Evolutionary conservation across 129 eudicot species (phyloP), one percentile per base, ranked within the genome.

Genomic region (Kitagawia praeruptora): DNA sequence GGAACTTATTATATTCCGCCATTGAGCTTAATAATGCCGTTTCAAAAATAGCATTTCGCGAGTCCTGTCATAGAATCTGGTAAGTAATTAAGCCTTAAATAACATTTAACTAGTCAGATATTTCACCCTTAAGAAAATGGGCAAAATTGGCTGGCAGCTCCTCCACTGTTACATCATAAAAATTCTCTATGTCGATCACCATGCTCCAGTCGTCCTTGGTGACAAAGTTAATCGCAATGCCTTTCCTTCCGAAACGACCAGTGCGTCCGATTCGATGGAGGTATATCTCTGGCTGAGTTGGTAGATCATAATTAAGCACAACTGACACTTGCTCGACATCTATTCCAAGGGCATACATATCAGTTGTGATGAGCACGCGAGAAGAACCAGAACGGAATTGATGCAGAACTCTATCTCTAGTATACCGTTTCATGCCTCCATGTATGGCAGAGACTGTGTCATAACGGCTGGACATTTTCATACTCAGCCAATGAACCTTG

Each of bases 61-160:
- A 44, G 2, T 44, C 12, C 47, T 44, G 12, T 44, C 8, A 8
- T 40, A 40, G 47, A 44, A 49, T 49, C 23, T 15, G 54, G 54
- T 15, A 49, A 49, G 14, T 9, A 47, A 47, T 12, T 15, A 34
- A 34, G 37, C 53, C 53, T 15, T 51, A 51, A 4, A 3, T 51
- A 5, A 19, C 23, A 49, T 5, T 45, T 53, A 53, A 53, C 58
- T 4, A 16, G 58, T 51, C 21, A 14, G 2, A 49, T 14, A 49
- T 49, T 49, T 21, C 56, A 51, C 58, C 58, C 58, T 51, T 16
- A 16, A 51, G 58, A 51, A 51, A 21, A 76, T 83, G 83, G 7
- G 86, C 86, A 40, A 83, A 83, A 53, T 83, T 80, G 18, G 86
- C 83, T 13, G 86, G 86, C 23, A 83, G 83, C 81, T 83, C 86